These are phyloP conservation scores for Pichia kudriavzevii DNA, from an alignment of 1,139 yeast genomes.

Conservation along the genomic window DNA sequence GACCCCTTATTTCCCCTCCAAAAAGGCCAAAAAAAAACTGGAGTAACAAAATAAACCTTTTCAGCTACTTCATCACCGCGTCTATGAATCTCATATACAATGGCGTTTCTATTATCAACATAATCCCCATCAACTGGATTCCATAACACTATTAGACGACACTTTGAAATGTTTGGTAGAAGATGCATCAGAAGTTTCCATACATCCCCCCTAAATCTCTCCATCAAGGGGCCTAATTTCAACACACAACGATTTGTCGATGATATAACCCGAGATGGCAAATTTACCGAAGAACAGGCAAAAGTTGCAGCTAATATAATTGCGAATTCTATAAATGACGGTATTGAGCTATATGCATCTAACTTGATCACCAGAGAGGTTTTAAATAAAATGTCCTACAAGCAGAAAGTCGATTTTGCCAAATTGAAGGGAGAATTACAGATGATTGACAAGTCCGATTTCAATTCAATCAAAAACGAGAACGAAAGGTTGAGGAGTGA, in stretches of 20 bases:
- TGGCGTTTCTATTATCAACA: no score
- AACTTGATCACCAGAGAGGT: slow-evolving; percentile 78
- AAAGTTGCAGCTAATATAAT: slow-evolving; percentile 74
- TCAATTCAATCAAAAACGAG: slow-evolving; percentile 74
- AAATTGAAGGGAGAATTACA: slow-evolving; percentile 86
- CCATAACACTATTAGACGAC: no score
- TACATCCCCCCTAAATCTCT: not conserved
- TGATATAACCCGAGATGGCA: slow-evolving; percentile 59
- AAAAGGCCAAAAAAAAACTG: no score
- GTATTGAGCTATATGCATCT: slow-evolving; percentile 65
- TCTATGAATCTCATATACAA: no score
- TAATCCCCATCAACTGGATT: no score
- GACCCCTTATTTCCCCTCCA: no score
- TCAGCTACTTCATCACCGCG: no score
- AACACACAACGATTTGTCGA: slow-evolving; percentile 75
- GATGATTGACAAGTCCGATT: slow-evolving; percentile 81
- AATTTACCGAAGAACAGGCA: slow-evolving; percentile 65
- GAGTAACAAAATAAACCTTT: not conserved
- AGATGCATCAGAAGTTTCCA: slow-evolving; percentile 6
- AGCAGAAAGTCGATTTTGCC: slow-evolving; percentile 94
- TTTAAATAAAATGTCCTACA: slow-evolving; percentile 78
- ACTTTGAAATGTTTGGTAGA: no score
- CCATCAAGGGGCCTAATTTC: slow-evolving; percentile 40
- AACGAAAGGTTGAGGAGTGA: slow-evolving; percentile 82
- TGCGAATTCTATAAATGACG: slow-evolving; percentile 72